Percentiles rank a stretch among this genome's conserved stretches.
Conservation (phyloP, 495 filamentous ascomycete species). For the Tuber aestivum region DNA sequence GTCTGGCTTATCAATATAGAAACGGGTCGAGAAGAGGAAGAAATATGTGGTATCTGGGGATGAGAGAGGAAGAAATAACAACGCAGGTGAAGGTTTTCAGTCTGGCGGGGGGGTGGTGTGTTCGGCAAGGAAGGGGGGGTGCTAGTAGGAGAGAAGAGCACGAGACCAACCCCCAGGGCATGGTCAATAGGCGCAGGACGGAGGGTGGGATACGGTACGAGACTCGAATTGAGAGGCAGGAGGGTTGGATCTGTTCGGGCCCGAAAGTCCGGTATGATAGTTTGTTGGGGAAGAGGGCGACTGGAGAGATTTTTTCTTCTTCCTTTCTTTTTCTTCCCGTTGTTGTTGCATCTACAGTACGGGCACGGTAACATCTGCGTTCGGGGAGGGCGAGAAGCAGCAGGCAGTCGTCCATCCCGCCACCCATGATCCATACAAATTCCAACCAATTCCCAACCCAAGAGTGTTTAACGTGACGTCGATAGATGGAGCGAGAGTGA, state of each 20-base stretch:
- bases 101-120: not conserved
- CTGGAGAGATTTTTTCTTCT: not conserved
- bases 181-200: not conserved
- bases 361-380: not conserved
- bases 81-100: not conserved
- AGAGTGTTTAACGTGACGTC: not conserved
- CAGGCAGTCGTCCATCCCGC: too few species aligned
- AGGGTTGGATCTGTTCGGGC: not conserved
- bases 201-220: not conserved
- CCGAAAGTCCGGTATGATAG: not conserved
- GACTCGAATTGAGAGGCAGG: not conserved
- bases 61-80: not conserved
- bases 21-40: not conserved
- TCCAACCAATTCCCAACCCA: constrained; percentile 1
- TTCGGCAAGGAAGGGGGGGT: not conserved
- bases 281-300: not conserved
- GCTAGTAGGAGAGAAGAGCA: not conserved
- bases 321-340: not conserved
- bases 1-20: not conserved
- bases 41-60: not conserved
- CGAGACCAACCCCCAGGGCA: not conserved
- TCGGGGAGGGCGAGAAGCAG: not conserved
- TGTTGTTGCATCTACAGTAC: not conserved
- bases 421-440: not conserved
- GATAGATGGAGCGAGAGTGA: not conserved